phyloP scores from a whole-genome alignment of 2,329 filamentous ascomycete species.

The Pestalotiopsis sp. region DNA sequence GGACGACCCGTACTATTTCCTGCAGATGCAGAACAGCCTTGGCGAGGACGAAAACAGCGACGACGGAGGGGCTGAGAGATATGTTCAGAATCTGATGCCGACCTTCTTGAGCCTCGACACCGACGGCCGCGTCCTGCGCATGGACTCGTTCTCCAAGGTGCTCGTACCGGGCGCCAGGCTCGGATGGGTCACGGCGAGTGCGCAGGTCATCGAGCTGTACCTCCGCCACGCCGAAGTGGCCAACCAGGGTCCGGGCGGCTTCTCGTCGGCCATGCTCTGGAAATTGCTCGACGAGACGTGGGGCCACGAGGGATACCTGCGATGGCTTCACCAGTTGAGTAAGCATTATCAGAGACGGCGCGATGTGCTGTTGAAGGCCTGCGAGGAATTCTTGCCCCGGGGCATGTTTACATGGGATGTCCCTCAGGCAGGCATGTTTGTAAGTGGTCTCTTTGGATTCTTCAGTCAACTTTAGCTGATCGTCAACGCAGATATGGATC shows the following conservation, averaged over 20 bases:
- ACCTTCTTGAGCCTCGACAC: slow-evolving; percentile 79
- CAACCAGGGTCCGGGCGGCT: slow-evolving; percentile 84
- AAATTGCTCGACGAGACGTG: slow-evolving; percentile 92
- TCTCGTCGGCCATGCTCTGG: slow-evolving; percentile 82
- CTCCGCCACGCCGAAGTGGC: slow-evolving; percentile 80
- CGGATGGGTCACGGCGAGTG: slow-evolving; percentile 88
- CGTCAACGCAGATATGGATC: slow-evolving; percentile 66
- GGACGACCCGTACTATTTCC: slow-evolving; percentile 93
- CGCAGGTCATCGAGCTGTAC: slow-evolving; percentile 83
- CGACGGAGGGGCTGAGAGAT: slow-evolving; percentile 69
- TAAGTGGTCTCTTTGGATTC: slow-evolving; percentile 47
- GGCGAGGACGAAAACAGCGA: slow-evolving; percentile 53
- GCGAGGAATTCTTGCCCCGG: slow-evolving; percentile 73
- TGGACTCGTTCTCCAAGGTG: slow-evolving; percentile 94
- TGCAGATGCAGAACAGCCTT: slow-evolving; percentile 81
- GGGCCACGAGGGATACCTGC: slow-evolving; percentile 88
- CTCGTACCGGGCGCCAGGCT: slow-evolving; percentile 78
- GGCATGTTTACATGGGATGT: slow-evolving; percentile 79
- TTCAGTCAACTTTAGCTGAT: no score
- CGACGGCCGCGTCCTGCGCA: slow-evolving; percentile 85
- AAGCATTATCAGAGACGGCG: slow-evolving; percentile 79
- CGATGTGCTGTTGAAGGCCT: slow-evolving; percentile 77
- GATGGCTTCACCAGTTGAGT: slow-evolving; percentile 85
- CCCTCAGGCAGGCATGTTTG: slow-evolving; percentile 93
- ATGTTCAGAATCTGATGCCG: slow-evolving; percentile 73